Base-by-base conservation (phyloP, 192 early-diverging fungal genomes). In the Lobosporangium transversale region DNA sequence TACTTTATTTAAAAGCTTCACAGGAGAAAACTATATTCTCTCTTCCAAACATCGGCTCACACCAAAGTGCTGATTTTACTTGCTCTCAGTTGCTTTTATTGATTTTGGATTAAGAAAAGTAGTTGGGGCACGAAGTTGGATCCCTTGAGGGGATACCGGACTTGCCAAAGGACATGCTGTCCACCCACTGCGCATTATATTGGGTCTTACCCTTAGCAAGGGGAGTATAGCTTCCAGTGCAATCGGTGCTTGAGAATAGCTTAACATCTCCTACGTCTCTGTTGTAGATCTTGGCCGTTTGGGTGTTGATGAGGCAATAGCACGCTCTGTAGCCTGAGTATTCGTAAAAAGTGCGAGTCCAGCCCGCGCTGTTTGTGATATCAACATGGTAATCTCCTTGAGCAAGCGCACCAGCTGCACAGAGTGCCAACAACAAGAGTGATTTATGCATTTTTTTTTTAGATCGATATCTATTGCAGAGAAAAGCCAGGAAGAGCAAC, bases 271-370 rank as follows among this genome's bases (percentile, higher is more conserved):
- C 53, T 11, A 18, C 53, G 21, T 66, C 37, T 17, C 10, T 55
- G 37, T 49, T 43, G 30, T 20, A 4, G 26, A 66, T 55, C 35
- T 54, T 32, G 42, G 17, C 42, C 21, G 63, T 47, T n/a, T 55
- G 51, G 2, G 53, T 66, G 35, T 66, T 66, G 52, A 55, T 66
- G 53, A 66, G 37, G 42, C 63, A 66, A 27, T 55, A 30, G 35
- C 63, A 66, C 23, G 10, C 31, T 21, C 63, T 15, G n/a, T 53
- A 27, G 52, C 30, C 53, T 3, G 43, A 12, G 53, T 66, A 31
- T 20, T 53, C 58, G 37, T 17, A 7, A 18, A 59, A 24, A 9
- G 4, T 2, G 3, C 31, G 15, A 1, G 3, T 48, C 4, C 31
- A 45, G 58, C 43, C 58, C 1, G 17, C 30, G 58, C 47, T 45